Evolutionary conservation across 2,329 filamentous ascomycete species (phyloP).

Genomic region (Aspergillus nomiae): DNA sequence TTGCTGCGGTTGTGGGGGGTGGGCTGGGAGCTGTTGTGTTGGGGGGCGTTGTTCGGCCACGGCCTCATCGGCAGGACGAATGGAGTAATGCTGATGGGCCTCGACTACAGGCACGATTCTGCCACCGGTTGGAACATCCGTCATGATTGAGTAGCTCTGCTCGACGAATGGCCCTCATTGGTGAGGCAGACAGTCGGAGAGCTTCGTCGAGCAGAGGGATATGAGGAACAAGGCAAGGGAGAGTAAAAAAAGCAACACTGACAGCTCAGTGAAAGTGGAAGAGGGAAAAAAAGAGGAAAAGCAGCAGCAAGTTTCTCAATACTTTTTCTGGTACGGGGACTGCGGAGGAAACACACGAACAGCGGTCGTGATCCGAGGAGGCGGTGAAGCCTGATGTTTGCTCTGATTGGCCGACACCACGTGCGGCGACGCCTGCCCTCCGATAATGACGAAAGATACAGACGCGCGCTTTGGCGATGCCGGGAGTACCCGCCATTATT

Average conservation of each 20-base stretch:
- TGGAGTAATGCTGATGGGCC: conserved; percentile 27
- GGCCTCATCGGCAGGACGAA: conserved; percentile 18
- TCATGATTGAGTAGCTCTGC: conserved; percentile 40
- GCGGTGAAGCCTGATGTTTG: not conserved
- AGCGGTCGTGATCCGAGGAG: conserved; percentile 1
- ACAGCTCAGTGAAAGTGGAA: conserved; percentile 10
- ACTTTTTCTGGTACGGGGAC: conserved; percentile 15
- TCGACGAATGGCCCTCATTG: conserved; percentile 40
- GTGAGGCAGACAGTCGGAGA: conserved; percentile 15
- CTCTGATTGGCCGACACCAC: not conserved
- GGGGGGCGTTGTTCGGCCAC: conserved; percentile 15
- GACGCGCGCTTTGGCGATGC: not conserved
- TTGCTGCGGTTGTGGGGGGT: conserved; percentile 15
- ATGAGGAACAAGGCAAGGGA: conserved; percentile 12
- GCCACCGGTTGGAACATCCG: conserved; percentile 38
- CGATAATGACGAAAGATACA: conserved; percentile 4
- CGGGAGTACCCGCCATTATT: not conserved
- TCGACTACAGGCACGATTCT: conserved; percentile 48
- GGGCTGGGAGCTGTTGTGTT: conserved; percentile 14
- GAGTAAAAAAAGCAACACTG: conserved; percentile 16
- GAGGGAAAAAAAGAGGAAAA: not conserved
- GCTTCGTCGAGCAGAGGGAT: conserved; percentile 23
- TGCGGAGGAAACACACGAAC: conserved; percentile 6
- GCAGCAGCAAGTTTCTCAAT: not conserved
- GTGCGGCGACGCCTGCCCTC: not conserved